Base-by-base conservation (phyloP, 202 grass and related monocot genomes). In the Panicum virgatum region DNA sequence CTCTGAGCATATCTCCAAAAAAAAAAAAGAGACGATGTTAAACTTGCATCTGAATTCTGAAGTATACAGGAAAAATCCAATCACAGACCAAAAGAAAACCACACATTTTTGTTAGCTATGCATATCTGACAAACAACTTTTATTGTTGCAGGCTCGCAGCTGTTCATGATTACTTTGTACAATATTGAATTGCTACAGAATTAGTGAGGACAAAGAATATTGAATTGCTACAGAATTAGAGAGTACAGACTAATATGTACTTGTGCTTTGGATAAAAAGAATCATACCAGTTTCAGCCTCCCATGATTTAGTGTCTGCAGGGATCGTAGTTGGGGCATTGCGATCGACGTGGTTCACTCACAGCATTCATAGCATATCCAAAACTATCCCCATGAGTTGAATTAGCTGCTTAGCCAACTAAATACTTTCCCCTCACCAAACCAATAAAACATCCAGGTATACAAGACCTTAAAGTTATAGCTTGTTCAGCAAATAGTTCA, bases 211-310 rank as follows among this genome's bases (percentile, higher is more conserved):
- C 66, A 89, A 29, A 53, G 9, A 72, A 34, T 45, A 61, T 62
- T 57, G 3, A 27, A 29, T 74, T 47, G 1, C 20, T 66, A 61
- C 72, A 78, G 18, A 66, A 45, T 22, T 73, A 50, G 23, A 5
- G 42, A 20, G 45, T 70, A 53, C 62, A 61, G 3, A 78, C 26
- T 13, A 72, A 3, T 66, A 11, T 78, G 8, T 67, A 78, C 45
- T 20, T 62, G 63, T 54, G 70, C 77, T 63, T 69, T 12, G 70
- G 71, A 73, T 66, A 73, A 58, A 86, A 71, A 76, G 70, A 73
- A 66, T 29, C 79, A 62, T 86, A 86, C 73, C 83, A 3, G 71
- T 70, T 83, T 70, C 58, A 77, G 77, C 59, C 45, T 81, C 37
- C 63, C 67, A 70, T 39, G 70, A 62, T 38, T 53, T 13, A 6